Evolutionary conservation across 306 rosid species (phyloP), one percentile per base, ranked within the genome.

Genomic region (Benincasa hispida): DNA sequence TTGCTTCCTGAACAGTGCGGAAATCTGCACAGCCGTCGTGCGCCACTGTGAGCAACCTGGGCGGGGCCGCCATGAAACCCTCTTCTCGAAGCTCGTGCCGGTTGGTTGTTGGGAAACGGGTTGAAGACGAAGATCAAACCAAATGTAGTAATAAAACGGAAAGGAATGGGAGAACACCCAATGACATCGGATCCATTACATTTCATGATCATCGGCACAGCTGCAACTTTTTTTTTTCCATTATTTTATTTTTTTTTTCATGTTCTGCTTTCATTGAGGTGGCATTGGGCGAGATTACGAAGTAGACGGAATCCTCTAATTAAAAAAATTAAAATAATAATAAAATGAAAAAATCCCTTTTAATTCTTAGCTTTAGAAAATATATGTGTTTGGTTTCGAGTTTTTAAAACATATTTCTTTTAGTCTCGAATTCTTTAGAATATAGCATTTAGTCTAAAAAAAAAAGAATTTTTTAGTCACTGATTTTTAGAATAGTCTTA

Each of bases 1-100:
- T 80, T 22, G 98, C 98, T 37, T 88, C 97, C 81, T 93, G 98
- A 59, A 93, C 89, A 58, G 94, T 91, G 45, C 79, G 76, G 82
- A 80, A 90, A 76, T 90, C 85, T 13, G 87, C 96, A 25, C 56
- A 80, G 82, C 98, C 98, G 67, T 91, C 79, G 76, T 88, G 90
- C 21, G 94, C 81, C 37, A 93, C 97, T 8, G 78, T 86, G 30
- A 90, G 73, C 6, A 87, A 73, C 34, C 72, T 28, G 72, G 90
- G 80, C 79, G 88, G 22, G 65, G 90, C 81, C 79, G 91, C 90
- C 97, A 93, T 93, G 13, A 45, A 47, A 15, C 11, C 13, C 22
- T 24, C 3, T 42, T n/a, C 22, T 75, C 53, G 32, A 74, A 74
- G 66, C 13, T 35, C 55, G 54, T 9, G 32, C 51, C 72, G 2